Percentiles rank a stretch among this genome's conserved stretches.
These are phyloP conservation scores for Apiospora sp. DNA, from an alignment of 2,329 filamentous ascomycete genomes.

Conservation along the genomic window DNA sequence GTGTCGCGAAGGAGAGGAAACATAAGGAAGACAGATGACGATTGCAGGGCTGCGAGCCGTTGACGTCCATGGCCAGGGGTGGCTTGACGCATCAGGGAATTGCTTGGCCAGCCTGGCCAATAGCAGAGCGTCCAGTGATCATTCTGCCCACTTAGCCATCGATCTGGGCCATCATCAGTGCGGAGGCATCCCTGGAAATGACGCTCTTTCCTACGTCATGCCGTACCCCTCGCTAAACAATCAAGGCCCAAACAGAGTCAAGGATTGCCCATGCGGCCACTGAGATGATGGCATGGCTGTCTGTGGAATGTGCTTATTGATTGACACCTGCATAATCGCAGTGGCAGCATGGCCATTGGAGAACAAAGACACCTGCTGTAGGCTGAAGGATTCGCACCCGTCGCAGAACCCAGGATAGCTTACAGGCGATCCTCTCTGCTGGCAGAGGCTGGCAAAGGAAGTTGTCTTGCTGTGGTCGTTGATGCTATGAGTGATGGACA, in stretches of 20 bases:
- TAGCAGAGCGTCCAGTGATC: not conserved
- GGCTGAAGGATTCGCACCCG: too few relatives aligned
- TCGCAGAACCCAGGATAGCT: too few relatives aligned
- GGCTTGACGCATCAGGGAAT: slow-evolving; percentile 7
- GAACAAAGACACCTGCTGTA: not conserved
- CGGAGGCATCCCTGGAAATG: slow-evolving; percentile 21
- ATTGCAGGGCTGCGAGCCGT: slow-evolving; percentile 7
- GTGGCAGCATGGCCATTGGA: not conserved
- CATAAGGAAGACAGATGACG: not conserved
- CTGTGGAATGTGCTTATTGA: slow-evolving; percentile 16
- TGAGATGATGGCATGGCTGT: not conserved
- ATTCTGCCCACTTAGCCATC: slow-evolving; percentile 1
- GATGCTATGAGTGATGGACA: not conserved
- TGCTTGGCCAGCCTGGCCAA: slow-evolving; percentile 1
- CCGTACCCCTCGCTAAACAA: slow-evolving; percentile 22
- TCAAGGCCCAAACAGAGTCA: slow-evolving; percentile 16
- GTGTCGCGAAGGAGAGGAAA: not conserved
- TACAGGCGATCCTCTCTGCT: not conserved
- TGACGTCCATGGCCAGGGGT: slow-evolving; percentile 14
- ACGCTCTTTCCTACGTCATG: slow-evolving; percentile 23
- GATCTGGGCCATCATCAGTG: slow-evolving; percentile 13
- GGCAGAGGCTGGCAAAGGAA: not conserved
- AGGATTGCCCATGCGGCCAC: slow-evolving; percentile 14
- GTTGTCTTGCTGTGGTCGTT: not conserved
- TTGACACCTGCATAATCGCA: slow-evolving; percentile 14